Conservation (phyloP, 768 basidiomycete genomes). For the Tricholoma matsutake region DNA sequence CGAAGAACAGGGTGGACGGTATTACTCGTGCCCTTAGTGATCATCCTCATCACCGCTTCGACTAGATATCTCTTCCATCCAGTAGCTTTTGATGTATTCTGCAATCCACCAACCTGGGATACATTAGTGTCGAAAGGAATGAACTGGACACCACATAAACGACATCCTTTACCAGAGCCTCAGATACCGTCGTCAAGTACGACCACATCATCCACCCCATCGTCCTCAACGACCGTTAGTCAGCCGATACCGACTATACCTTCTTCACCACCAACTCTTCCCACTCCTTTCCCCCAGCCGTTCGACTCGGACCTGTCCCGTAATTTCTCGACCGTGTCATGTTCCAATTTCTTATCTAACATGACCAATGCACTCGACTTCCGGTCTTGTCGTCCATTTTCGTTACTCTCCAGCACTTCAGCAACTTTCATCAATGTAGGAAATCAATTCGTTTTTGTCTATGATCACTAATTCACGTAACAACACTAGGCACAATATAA, state of each 20-base stretch:
- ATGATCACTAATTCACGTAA: not conserved
- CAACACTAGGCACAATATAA: conserved; percentile 57
- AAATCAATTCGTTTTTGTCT: conserved; percentile 3
- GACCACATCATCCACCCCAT: conserved; percentile 13
- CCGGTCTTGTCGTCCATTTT: conserved; percentile 74
- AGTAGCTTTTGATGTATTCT: conserved; percentile 40
- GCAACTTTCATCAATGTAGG: conserved; percentile 50
- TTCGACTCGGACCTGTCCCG: conserved; percentile 59
- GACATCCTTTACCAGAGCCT: conserved; percentile 31
- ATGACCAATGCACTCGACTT: conserved; percentile 66
- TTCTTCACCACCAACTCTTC: conserved; percentile 46
- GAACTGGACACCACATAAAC: conserved; percentile 42
- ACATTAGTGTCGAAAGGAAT: conserved; percentile 23
- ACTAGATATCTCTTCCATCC: conserved; percentile 52
- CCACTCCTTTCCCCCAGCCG: conserved; percentile 76
- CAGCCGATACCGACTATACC: conserved; percentile 49
- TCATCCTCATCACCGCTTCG: conserved; percentile 52
- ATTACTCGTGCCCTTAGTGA: conserved; percentile 51
- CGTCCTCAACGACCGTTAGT: conserved; percentile 21
- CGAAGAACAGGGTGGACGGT: conserved; percentile 49
- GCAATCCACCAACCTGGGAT: conserved; percentile 26
- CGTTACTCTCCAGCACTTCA: conserved; percentile 58
- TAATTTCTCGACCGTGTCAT: conserved; percentile 65
- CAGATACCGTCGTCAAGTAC: conserved; percentile 10
- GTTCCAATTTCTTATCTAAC: conserved; percentile 69